Evolutionary conservation across 805 yeast genomes (phyloP).

Genomic region (Helenozyma baotianmanensis): DNA sequence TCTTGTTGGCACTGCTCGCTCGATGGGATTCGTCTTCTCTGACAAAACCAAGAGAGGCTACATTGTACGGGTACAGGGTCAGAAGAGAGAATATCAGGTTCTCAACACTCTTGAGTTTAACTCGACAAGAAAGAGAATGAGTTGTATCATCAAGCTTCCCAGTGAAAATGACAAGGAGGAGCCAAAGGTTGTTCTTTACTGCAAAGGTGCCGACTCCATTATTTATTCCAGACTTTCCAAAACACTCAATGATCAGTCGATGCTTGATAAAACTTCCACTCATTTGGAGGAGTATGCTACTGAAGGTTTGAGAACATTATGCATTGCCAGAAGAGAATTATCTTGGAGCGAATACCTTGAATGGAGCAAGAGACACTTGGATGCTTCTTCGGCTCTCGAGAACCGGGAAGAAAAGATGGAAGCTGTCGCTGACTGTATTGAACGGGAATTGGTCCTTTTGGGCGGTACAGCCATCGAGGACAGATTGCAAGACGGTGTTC

Average conservation of each 20-base stretch:
- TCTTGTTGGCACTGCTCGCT: conserved; percentile 74
- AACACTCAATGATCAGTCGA: conserved; percentile 40
- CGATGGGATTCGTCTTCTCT: conserved; percentile 64
- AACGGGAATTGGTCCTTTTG: conserved; percentile 55
- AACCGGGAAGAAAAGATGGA: conserved; percentile 71
- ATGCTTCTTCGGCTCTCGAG: conserved; percentile 59
- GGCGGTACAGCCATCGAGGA: conserved; percentile 91
- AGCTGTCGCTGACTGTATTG: conserved; percentile 69
- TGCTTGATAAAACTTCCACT: conserved; percentile 61
- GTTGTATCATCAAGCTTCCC: conserved; percentile 72
- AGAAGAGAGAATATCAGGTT: conserved; percentile 63
- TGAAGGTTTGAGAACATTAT: conserved; percentile 78
- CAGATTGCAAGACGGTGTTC: conserved; percentile 81
- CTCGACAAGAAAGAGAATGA: conserved; percentile 84
- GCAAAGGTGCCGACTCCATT: conserved; percentile 84
- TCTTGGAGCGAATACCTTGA: conserved; percentile 55
- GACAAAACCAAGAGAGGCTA: conserved; percentile 67
- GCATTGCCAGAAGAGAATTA: conserved; percentile 69
- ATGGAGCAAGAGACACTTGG: conserved; percentile 61
- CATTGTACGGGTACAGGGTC: conserved; percentile 65
- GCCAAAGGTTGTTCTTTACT: conserved; percentile 57
- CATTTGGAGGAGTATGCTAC: conserved; percentile 77
- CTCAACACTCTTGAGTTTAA: conserved; percentile 72
- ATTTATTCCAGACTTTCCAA: conserved; percentile 60
- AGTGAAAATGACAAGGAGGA: conserved; percentile 27